Conservation (phyloP, 768 basidiomycete genomes). For the Mycena indigotica region DNA sequence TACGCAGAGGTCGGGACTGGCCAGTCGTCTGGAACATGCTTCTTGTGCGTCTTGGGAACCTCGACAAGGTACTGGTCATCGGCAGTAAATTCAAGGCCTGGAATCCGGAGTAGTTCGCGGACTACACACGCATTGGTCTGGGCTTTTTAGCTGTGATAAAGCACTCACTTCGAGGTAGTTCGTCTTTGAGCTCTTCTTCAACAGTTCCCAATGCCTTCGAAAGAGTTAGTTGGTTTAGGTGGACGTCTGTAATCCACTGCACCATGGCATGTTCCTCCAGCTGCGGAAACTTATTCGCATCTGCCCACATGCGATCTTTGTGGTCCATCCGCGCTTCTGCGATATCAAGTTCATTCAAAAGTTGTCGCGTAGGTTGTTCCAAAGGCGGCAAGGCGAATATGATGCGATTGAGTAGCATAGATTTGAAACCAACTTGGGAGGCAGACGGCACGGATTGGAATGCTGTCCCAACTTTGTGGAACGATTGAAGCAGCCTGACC, state of each 20-base stretch:
- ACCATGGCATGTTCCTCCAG: conserved; percentile 67
- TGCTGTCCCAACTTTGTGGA: conserved; percentile 66
- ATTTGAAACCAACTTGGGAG: conserved; percentile 59
- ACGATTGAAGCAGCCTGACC: conserved; percentile 70
- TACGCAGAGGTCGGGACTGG: conserved; percentile 63
- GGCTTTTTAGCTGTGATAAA: conserved; percentile 1
- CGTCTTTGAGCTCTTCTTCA: conserved; percentile 71
- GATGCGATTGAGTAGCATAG: conserved; percentile 69
- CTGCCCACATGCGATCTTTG: conserved; percentile 71
- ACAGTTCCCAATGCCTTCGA: conserved; percentile 64
- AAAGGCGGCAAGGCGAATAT: conserved; percentile 69
- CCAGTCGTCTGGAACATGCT: conserved; percentile 61
- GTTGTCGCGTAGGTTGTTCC: conserved; percentile 50
- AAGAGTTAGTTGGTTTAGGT: conserved; percentile 12
- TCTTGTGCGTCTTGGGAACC: conserved; percentile 59
- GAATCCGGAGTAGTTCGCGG: conserved; percentile 70
- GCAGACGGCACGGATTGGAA: conserved; percentile 53
- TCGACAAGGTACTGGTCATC: conserved; percentile 73
- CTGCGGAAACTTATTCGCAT: conserved; percentile 46
- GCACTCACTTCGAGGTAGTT: conserved; percentile 67
- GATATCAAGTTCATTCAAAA: conserved; percentile 60
- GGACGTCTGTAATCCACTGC: not conserved
- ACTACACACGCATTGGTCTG: conserved; percentile 45
- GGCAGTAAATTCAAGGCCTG: conserved; percentile 52
- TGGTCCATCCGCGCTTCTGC: conserved; percentile 64